Conservation (phyloP, 2,329 filamentous ascomycete genomes). For the Phyllosticta paracitricarpa region DNA sequence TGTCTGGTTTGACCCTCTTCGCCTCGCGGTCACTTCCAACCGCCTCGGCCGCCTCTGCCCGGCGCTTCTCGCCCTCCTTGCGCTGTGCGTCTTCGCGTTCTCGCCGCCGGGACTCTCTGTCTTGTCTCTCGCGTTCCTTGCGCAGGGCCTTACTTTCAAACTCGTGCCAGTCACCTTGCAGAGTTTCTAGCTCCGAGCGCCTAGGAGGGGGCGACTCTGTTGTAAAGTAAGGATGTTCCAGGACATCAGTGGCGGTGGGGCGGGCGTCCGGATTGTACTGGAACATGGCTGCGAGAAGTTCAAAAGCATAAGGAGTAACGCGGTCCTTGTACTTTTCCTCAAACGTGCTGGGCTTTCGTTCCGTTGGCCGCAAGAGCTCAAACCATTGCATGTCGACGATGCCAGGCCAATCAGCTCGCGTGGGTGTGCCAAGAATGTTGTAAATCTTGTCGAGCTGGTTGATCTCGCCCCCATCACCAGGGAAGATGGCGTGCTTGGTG, state of each 20-base stretch:
- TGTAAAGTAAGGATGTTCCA: slow-evolving; percentile 82
- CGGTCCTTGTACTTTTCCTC: slow-evolving; percentile 71
- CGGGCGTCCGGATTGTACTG: slow-evolving; percentile 76
- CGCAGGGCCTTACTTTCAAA: slow-evolving; percentile 93
- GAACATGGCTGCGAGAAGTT: slow-evolving; percentile 77
- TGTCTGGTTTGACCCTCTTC: slow-evolving; percentile 19
- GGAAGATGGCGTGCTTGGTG: slow-evolving; percentile 84
- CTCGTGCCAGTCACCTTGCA: slow-evolving; percentile 96
- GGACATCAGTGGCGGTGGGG: slow-evolving; percentile 72
- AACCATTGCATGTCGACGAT: slow-evolving; percentile 97
- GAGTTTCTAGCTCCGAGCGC: slow-evolving; percentile 67
- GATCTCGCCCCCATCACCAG: slow-evolving; percentile 90
- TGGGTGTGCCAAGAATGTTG: slow-evolving; percentile 80
- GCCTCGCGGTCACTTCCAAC: slow-evolving; percentile 21
- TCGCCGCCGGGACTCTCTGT: slow-evolving; percentile 42
- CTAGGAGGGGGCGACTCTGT: slow-evolving; percentile 68
- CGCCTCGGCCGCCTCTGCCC: slow-evolving; percentile 18
- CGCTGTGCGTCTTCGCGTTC: slow-evolving; percentile 12
- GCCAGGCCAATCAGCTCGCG: slow-evolving; percentile 72
- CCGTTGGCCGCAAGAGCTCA: slow-evolving; percentile 72
- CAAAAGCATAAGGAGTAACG: slow-evolving; percentile 70
- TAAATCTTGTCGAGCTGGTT: slow-evolving; percentile 98
- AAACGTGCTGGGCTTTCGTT: slow-evolving; percentile 65
- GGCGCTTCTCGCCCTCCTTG: slow-evolving; percentile 23
- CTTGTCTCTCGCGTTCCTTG: slow-evolving; percentile 70